Percentiles rank a stretch among this genome's conserved stretches.
phyloP scores from a whole-genome alignment of 2,329 filamentous ascomycete genomes.

The Bertia moriformis region DNA sequence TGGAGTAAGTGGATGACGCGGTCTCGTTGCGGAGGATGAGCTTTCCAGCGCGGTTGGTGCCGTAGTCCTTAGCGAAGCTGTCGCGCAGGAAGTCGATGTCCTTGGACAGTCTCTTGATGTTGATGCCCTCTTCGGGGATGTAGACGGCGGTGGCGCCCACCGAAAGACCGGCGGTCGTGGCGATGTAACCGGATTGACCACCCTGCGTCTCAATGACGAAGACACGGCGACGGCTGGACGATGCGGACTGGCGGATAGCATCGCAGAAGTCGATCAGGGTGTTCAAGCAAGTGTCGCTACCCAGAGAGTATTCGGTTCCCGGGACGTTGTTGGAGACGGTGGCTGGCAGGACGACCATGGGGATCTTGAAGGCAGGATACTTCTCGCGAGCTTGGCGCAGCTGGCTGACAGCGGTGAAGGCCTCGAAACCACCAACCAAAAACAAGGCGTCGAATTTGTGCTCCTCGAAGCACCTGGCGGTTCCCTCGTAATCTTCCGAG shows the following conservation, averaged over 20 bases:
- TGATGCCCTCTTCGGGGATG: conserved; percentile 91
- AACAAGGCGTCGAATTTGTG: conserved; percentile 88
- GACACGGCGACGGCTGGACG: conserved; percentile 78
- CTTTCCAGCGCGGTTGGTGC: conserved; percentile 78
- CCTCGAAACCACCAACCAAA: conserved; percentile 88
- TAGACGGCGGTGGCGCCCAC: conserved; percentile 89
- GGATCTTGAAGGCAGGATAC: conserved; percentile 79
- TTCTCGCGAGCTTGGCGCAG: conserved; percentile 65
- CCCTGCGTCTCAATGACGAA: conserved; percentile 98
- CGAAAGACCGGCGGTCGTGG: conserved; percentile 76
- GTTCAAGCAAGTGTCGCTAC: conserved; percentile 92
- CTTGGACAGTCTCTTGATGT: conserved; percentile 76
- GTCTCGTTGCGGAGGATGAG: conserved; percentile 95
- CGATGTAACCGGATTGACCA: conserved; percentile 83
- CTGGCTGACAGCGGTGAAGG: conserved; percentile 81
- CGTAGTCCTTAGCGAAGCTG: conserved; percentile 71
- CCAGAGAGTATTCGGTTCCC: conserved; percentile 90
- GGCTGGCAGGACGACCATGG: conserved; percentile 80
- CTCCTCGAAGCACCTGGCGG: conserved; percentile 69
- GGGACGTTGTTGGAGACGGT: conserved; percentile 98
- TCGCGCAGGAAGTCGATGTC: conserved; percentile 83
- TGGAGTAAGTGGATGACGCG: conserved; percentile 77
- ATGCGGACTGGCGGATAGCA: conserved; percentile 93
- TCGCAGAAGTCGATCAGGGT: conserved; percentile 90
- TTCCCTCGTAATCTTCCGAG: conserved; percentile 68